phyloP scores from a whole-genome alignment of 768 basidiomycete genomes.

The Pisolithus marmoratus region DNA sequence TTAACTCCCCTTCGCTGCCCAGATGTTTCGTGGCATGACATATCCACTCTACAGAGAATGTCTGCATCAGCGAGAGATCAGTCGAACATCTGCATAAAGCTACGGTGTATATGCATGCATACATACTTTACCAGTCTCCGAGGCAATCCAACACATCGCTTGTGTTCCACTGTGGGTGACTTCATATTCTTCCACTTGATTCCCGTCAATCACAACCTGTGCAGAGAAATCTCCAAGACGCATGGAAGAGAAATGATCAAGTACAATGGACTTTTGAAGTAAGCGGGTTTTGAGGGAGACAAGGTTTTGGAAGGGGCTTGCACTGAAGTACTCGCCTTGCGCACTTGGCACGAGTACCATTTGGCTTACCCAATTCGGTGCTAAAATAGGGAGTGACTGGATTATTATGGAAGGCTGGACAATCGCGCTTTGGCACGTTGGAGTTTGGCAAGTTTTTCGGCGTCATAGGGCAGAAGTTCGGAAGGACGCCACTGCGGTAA shows the following conservation, averaged over 20 bases:
- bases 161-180: slow-evolving; percentile 3
- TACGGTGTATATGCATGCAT: not conserved
- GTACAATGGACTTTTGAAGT: too few relatives aligned
- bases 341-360: too few relatives aligned
- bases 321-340: too few relatives aligned
- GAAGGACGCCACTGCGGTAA: too few relatives aligned
- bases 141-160: slow-evolving; percentile 18
- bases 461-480: too few relatives aligned
- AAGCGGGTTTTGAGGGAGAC: too few relatives aligned
- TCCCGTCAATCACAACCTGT: slow-evolving; percentile 8
- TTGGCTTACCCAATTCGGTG: too few relatives aligned
- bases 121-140: slow-evolving; percentile 18
- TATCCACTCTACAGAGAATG: slow-evolving; percentile 11
- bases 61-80: not conserved
- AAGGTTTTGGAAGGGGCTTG: too few relatives aligned
- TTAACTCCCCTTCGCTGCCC: not conserved
- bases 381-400: too few relatives aligned
- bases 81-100: not conserved
- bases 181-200: slow-evolving; percentile 11
- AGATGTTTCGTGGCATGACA: not conserved
- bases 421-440: too few relatives aligned
- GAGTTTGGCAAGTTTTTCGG: too few relatives aligned
- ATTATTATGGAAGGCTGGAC: too few relatives aligned
- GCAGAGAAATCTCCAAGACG: slow-evolving; percentile 12
- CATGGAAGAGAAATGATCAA: slow-evolving; percentile 2